Evolutionary conservation across 495 filamentous ascomycete species (phyloP), one percentile per base, ranked within the genome.

Genomic region (Xylaria acuta): DNA sequence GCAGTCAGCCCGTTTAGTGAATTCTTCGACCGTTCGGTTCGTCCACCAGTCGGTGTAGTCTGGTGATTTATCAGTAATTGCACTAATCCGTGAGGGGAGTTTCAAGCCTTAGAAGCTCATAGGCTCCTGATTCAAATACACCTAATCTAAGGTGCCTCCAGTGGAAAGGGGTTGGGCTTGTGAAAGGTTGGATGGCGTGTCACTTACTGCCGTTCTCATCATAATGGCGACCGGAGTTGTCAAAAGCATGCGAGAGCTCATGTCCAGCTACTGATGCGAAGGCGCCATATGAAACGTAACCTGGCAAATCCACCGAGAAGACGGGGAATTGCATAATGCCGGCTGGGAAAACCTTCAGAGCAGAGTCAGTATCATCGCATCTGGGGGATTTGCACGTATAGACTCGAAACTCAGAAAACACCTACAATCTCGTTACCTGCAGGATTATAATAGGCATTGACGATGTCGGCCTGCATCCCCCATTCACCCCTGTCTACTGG

Each of bases 201-300:
- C 14, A 67, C 70, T 67, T 60, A 72, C 70, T 90, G 49, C 91
- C 92, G 25, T 85, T 87, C 76, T 90, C 84, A 72, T 93, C 90
- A 64, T 90, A 92, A 74, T 91, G 87, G 34, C 90, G 84, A 56
- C 92, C 92, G 5, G 83, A 88, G 40, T 85, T 90, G 78, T 94
- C 92, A 73, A 94, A 93, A 18, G 90, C 90, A 78, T 94, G 92
- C 5, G 88, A 90, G 20, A 94, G 85, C 76, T 94, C 92, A 78
- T 94, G 91, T 11, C 91, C 91, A 59, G 88, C 89, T 43, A 93
- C 88, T 4, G 90, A 85, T 41, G 90, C 91, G 74, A 93, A 91
- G 1, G 90, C 89, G 41, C 91, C 92, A 75, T 93, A 94, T 40
- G 86, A 86, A 30, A 92, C 77, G 72, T 93, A 93, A 51, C 86